Base-by-base conservation (phyloP, 2,329 filamentous ascomycete species). In the Phialophora chinensis region DNA sequence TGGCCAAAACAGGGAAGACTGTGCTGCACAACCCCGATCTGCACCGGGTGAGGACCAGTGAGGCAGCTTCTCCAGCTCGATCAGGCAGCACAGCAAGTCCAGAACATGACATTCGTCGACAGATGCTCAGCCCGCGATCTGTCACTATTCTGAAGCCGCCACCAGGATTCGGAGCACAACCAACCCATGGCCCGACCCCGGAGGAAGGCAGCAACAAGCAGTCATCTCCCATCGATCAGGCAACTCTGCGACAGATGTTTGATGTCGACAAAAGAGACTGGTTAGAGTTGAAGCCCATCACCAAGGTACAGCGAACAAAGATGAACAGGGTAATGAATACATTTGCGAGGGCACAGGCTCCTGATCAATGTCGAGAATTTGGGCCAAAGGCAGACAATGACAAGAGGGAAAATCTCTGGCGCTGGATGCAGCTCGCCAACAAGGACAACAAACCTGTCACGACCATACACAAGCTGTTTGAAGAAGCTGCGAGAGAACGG, bases 1-100 rank as follows among this genome's bases (percentile, higher is more conserved):
- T 69, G 33, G 66, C 69, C 50, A 73, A 67, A 63, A 70, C 65
- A 44, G 70, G 69, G 33, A 72, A 71, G 60, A 73, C 70, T 8
- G 71, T 72, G 42, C 56, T 73, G 29, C 67, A 68, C 31, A 72
- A 70, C 50, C 71, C 70, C 27, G 67, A 72, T 27, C 27, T 70
- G 33, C 65, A 71, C 54, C 66, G 63, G 25, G 49, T 60, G 11
- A 69, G 62, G 49, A 23, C 44, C 5, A 61, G 52, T 31, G 65
- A 63, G 29, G 42, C 29, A 17, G 29, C 42, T 27, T 59, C 60
- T 35, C 61, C 59, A 27, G 29, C 31, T 20, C 44, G 42, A 3
- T 53, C 63, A 14, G 49, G n/a, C 38, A 47, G 42, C 33, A 60
- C 23, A n/a, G 44, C 35, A 35, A 47, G 44, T 25, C 47, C 60